phyloP scores from a whole-genome alignment of 1,139 yeast species.

The Ogataea hybrid region DNA sequence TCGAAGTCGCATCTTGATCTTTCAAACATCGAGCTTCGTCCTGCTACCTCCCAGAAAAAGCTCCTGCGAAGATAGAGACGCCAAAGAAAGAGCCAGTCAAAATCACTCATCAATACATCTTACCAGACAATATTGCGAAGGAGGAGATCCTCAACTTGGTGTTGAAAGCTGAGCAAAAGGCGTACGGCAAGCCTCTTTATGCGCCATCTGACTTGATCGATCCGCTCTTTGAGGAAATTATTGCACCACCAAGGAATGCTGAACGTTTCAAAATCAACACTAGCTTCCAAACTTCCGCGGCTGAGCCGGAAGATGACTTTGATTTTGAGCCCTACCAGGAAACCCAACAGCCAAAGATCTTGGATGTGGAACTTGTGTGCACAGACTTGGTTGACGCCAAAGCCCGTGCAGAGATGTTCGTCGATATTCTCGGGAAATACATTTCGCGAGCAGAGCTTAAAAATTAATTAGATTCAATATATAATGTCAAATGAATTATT shows the following conservation, averaged over 20 bases:
- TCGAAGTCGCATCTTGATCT: slow-evolving; percentile 70
- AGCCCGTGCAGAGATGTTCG: slow-evolving; percentile 40
- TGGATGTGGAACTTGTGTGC: slow-evolving; percentile 43
- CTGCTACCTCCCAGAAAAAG: slow-evolving; percentile 36
- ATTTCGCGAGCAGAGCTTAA: slow-evolving; percentile 19
- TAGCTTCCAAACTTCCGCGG: slow-evolving; percentile 18
- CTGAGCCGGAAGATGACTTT: slow-evolving; percentile 48
- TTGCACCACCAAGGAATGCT: slow-evolving; percentile 55
- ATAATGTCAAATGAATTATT: slow-evolving; percentile 6
- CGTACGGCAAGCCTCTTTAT: slow-evolving; percentile 44
- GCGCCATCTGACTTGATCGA: slow-evolving; percentile 51
- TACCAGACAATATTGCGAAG: slow-evolving; percentile 29
- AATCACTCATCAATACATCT: slow-evolving; percentile 31
- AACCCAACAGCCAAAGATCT: slow-evolving; percentile 17
- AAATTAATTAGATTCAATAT: slow-evolving; percentile 4
- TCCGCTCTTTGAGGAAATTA: slow-evolving; percentile 63
- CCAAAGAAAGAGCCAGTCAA: slow-evolving; percentile 31
- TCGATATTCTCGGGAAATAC: slow-evolving; percentile 24
- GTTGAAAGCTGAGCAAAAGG: slow-evolving; percentile 38
- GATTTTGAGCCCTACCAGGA: slow-evolving; percentile 28
- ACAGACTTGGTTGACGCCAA: slow-evolving; percentile 44
- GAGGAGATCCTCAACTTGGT: slow-evolving; percentile 30
- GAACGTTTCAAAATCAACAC: slow-evolving; percentile 51
- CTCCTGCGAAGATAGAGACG: slow-evolving; percentile 18
- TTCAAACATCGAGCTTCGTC: slow-evolving; percentile 57